Base-by-base conservation (phyloP, 2,329 filamentous ascomycete species). In the Teratosphaeria epicoccoides region DNA sequence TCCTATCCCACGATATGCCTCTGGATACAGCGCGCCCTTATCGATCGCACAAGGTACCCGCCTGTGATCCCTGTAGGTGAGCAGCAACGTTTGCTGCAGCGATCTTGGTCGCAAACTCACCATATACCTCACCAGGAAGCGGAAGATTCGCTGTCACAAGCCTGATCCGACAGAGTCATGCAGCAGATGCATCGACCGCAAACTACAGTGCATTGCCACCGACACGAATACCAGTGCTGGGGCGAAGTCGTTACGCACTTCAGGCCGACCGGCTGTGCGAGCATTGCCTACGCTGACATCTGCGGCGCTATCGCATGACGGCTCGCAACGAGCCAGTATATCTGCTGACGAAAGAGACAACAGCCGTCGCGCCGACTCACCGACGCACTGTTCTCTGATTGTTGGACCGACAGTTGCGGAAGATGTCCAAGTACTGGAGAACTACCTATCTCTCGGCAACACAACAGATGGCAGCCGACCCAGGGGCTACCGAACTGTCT, bases 401-500 rank as follows among this genome's bases (percentile, higher is more conserved):
- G 57, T 72, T 22, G 68, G 67, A 11, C 70, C 70, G 2, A 64
- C 70, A 52, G 62, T 71, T 40, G 69, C 69, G 0, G 70, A 72
- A 51, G 70, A 71, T 48, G 60, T 72, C 6, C 64, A 71, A 20
- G 65, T 71, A 4, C 59, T 72, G 14, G 66, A 71, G 40, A 63
- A 67, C 26, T 69, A 71, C 37, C 65, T 72, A 20, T 64, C 62
- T 2, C 61, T 69, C 46, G 62, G 66, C 24, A 57, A 59, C 12
- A 63, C 59, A 37, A 43, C 57, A 9, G 59, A 56, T 9, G 57
- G 54, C 9, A 61, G 66, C 17, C 51, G 54, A 10, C 51, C 63
- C 11, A 71, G 70, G 25, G 72, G 70, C 14, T 79, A 78, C 53
- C 75, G 75, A 46, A 73, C 76, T 6, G 71, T 78, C 26, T 74